Percentiles rank a stretch among this genome's conserved stretches.
phyloP scores from a whole-genome alignment of 2,329 filamentous ascomycete genomes.

The Teratosphaeria destructans region DNA sequence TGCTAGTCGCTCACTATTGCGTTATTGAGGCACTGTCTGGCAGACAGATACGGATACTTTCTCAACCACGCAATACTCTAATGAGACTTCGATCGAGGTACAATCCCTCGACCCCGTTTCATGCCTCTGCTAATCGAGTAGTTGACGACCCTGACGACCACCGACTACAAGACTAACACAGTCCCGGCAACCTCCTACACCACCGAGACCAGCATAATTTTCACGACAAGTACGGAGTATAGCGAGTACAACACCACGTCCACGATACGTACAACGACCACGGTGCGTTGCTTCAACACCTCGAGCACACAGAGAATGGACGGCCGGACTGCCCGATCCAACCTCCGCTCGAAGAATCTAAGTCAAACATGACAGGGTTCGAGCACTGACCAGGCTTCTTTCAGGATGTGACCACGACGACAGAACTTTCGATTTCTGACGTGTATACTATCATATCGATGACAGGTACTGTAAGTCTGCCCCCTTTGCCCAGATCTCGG shows the following conservation, averaged over 20 bases:
- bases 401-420: background rate
- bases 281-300: background rate
- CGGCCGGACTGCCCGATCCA: background rate
- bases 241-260: background rate
- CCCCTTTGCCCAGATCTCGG: background rate
- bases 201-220: background rate
- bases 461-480: background rate
- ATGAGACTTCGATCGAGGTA: background rate
- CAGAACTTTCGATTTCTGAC: background rate
- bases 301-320: background rate
- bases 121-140: background rate
- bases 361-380: background rate
- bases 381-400: background rate
- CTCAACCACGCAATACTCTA: background rate
- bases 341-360: background rate
- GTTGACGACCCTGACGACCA: background rate
- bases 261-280: background rate
- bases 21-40: background rate
- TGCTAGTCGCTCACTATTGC: background rate
- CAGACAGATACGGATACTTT: background rate
- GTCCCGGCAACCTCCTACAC: background rate
- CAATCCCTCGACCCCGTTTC: background rate
- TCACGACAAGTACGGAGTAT: background rate
- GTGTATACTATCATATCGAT: background rate
- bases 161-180: background rate